Base-by-base conservation (phyloP, 2,329 filamentous ascomycete genomes). In the Neospermospora avenae region DNA sequence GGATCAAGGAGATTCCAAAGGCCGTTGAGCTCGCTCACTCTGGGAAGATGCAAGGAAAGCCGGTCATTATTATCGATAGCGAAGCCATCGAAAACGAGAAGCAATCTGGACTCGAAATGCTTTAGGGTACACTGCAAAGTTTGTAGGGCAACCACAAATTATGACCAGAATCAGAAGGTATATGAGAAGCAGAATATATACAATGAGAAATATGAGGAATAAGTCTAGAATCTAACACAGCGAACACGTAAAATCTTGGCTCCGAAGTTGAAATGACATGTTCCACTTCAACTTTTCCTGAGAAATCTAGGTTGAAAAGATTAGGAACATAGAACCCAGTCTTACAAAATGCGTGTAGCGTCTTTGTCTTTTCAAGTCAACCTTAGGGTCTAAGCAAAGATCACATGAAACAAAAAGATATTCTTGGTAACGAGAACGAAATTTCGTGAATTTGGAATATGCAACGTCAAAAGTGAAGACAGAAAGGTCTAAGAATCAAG, bases 41-140 rank as follows among this genome's bases (percentile, higher is more conserved):
- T 7, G 82, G 82, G 0, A 79, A 80, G 72, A 77, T 84, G 67
- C 75, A 78, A 63, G 81, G 83, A 0, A 84, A 86, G 69, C 81
- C 73, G 0, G 76, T 82, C 22, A 76, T 84, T 31, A 67, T 84
- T 11, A 76, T 84, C 13, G 81, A 83, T 63, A 65, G 73, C 22
- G 73, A 76, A 57, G 70, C 67, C 0, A 65, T 71, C 51, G 59
- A 64, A 25, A 66, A 67, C 7, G 62, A 70, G 49, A 69, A 63
- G 51, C 64, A 60, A 24, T 65, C 58, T 5, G 61, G 62, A 11
- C 16, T 67, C 14, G 59, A 65, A 42, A 68, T 69, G 64, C 24
- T 70, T 3, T 68, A 24, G 61, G 37, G 20, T n/a, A 37, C 8
- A 6, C 3, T 34, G 14, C 7, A 10, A 20, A 20, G 1, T 5